Evolutionary conservation across 345 rosid genomes (phyloP).

Genomic region (Citrus cavaleriei): DNA sequence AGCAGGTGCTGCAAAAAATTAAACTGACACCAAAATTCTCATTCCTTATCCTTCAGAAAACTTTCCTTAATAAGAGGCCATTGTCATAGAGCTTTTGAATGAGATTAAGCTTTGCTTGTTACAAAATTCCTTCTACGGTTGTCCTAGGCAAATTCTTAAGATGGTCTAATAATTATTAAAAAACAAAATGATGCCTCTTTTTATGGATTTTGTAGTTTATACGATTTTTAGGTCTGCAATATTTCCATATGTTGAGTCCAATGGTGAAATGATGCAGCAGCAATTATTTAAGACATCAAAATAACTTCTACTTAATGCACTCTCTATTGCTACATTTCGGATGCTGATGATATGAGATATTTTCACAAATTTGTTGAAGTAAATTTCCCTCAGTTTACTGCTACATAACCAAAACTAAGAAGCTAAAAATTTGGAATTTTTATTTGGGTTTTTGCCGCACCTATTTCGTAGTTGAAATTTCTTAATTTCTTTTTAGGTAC

Average conservation of each 20-base stretch:
- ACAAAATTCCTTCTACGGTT: neutral
- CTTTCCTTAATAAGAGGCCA: neutral
- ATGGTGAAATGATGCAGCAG: neutral
- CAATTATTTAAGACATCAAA: neutral
- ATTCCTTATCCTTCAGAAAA: neutral
- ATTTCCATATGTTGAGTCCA: neutral
- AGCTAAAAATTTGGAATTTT: neutral
- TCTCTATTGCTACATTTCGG: neutral
- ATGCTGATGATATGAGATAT: neutral
- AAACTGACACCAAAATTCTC: neutral
- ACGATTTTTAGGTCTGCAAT: neutral
- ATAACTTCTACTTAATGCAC: neutral
- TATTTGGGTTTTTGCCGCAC: neutral
- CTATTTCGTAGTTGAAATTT: neutral
- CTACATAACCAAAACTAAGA: neutral
- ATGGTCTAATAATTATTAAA: neutral
- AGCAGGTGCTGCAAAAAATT: neutral
- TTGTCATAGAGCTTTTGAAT: neutral
- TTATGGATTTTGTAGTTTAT: neutral
- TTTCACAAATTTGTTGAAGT: neutral
- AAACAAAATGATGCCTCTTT: neutral
- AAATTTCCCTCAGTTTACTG: neutral
- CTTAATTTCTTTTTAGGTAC: constrained; percentile 45
- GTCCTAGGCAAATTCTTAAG: neutral
- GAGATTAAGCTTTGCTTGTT: neutral